Percentiles rank a stretch among this genome's conserved stretches.
These are phyloP conservation scores for Calendula officinalis DNA, from an alignment of 129 eudicot species.

Conservation along the genomic window DNA sequence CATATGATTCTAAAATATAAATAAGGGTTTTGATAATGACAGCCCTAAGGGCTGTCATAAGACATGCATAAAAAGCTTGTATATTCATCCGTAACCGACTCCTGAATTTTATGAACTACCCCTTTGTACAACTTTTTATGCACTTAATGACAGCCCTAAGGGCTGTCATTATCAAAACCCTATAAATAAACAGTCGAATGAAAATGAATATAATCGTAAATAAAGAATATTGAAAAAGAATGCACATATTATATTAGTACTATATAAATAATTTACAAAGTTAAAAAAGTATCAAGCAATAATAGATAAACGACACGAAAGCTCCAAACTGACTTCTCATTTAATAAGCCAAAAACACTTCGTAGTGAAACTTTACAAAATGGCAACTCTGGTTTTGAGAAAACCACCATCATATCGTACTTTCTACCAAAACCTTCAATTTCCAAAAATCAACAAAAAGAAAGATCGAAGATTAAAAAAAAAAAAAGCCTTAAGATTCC, in stretches of 20 bases:
- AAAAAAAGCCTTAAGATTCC: slow-evolving; percentile 16
- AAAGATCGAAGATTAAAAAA: not conserved
- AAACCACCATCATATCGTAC: not conserved
- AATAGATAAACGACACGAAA: slow-evolving; percentile 19
- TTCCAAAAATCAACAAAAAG: slow-evolving; percentile 23
- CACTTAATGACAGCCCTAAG: no score
- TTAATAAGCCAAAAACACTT: slow-evolving; percentile 14
- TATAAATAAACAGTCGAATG: not conserved
- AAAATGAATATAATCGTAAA: slow-evolving; percentile 1
- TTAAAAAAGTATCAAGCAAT: slow-evolving; percentile 5
- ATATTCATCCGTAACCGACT: no score
- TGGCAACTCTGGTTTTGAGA: slow-evolving; percentile 34
- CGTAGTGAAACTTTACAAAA: slow-evolving; percentile 32
- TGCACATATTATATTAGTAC: not conserved
- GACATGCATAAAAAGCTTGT: no score
- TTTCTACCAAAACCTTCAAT: slow-evolving; percentile 31
- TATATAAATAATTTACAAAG: not conserved
- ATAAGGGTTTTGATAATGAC: no score
- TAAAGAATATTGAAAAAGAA: not conserved
- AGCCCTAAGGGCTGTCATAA: no score
- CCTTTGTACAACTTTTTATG: no score
- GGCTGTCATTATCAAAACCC: no score
- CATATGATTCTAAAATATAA: slow-evolving; percentile 12
- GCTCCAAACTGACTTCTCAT: slow-evolving; percentile 21
- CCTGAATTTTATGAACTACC: no score